These are phyloP conservation scores for Echites panduratus DNA, from an alignment of 257 asterid genomes.

Conservation along the genomic window DNA sequence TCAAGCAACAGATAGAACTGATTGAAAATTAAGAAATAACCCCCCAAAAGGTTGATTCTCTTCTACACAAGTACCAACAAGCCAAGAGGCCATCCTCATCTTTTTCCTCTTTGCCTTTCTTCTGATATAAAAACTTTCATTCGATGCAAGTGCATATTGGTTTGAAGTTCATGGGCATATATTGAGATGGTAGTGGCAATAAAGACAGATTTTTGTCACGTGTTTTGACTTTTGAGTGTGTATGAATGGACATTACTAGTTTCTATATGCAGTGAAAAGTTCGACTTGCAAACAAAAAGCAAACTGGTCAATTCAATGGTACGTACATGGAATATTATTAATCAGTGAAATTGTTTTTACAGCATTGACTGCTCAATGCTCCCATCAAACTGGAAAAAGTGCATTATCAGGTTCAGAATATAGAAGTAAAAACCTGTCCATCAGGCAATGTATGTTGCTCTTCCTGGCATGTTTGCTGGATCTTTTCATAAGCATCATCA, in stretches of 20 bases:
- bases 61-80: not conserved
- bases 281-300: not conserved
- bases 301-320: not conserved
- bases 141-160: not conserved
- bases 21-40: not conserved
- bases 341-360: too few species aligned
- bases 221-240: too few species aligned
- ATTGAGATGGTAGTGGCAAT: not conserved
- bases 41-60: not conserved
- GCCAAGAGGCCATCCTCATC: not conserved
- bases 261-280: not conserved
- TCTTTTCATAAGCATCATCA: slow-evolving; percentile 45
- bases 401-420: slow-evolving; percentile 15
- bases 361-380: not conserved
- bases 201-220: not conserved
- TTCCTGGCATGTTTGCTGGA: slow-evolving; percentile 52
- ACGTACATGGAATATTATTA: not conserved
- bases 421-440: slow-evolving; percentile 61
- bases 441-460: slow-evolving; percentile 89
- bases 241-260: not conserved
- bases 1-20: not conserved
- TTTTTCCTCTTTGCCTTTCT: not conserved
- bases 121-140: not conserved
- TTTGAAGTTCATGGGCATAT: not conserved
- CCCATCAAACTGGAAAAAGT: not conserved